Percentiles rank a stretch among this genome's conserved stretches.
Evolutionary conservation across 139 green algal genomes (phyloP).

Genomic region (Penium margaritaceum): DNA sequence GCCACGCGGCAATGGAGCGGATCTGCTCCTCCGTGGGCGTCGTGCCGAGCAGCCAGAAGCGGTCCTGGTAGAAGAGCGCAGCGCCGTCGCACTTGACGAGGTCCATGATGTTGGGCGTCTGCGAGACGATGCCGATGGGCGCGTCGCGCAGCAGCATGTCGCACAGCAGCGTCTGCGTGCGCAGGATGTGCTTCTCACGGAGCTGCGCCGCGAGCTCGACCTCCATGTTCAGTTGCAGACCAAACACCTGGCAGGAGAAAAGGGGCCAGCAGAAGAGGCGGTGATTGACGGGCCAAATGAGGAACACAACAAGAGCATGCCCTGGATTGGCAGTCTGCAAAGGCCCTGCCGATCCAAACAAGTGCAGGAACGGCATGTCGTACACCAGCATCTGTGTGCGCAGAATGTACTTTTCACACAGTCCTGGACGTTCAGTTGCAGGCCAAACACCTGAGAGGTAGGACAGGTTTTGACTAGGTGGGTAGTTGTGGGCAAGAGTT

Average conservation of each 20-base stretch:
- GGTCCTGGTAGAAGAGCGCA: constrained; percentile 35
- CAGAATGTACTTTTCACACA: constrained; percentile 23
- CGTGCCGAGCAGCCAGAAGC: constrained; percentile 40
- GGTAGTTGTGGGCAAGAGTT: no score
- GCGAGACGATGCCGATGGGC: constrained; percentile 45
- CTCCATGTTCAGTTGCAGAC: constrained; percentile 47
- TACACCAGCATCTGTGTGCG: constrained; percentile 26
- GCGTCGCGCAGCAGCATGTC: constrained; percentile 49
- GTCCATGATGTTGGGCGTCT: constrained; percentile 49
- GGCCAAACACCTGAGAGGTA: constrained; percentile 30
- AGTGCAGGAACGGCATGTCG: constrained; percentile 26
- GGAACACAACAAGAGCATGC: no score
- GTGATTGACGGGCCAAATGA: no score
- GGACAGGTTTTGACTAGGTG: no score
- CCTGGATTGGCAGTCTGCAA: no score
- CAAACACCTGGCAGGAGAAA: no score
- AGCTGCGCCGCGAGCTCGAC: constrained; percentile 43
- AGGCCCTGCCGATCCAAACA: no score
- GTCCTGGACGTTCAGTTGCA: constrained; percentile 37
- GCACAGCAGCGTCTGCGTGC: constrained; percentile 48
- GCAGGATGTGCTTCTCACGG: constrained; percentile 46
- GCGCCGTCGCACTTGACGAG: constrained; percentile 46
- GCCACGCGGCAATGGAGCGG: constrained; percentile 30
- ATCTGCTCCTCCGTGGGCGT: constrained; percentile 41
- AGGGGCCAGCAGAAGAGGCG: no score